Percentiles rank a stretch among this genome's conserved stretches.
Evolutionary conservation across 352 stramenopile species (phyloP).

Genomic region (Pythium folliculosum): DNA sequence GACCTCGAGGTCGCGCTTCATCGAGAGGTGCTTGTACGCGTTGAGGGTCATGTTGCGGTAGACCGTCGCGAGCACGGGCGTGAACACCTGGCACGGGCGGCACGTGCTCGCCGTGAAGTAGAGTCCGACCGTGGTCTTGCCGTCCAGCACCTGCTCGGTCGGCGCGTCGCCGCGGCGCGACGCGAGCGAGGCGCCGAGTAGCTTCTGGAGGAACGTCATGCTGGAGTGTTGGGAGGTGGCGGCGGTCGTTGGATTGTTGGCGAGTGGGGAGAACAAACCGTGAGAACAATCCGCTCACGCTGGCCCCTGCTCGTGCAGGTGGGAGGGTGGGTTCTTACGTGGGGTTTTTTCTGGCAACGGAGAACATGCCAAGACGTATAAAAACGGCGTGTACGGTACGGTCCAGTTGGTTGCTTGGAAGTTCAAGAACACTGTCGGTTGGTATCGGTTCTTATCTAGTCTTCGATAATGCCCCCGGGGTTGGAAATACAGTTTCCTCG

Average conservation of each 20-base stretch:
- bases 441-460: conserved; percentile 7
- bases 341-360: conserved; percentile 11
- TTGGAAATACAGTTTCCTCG: neutral
- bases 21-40: conserved; percentile 51
- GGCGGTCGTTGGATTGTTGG: conserved; percentile 6
- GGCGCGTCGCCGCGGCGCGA: conserved; percentile 53
- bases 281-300: neutral
- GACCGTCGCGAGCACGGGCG: conserved; percentile 58
- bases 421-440: conserved; percentile 7
- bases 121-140: conserved; percentile 57
- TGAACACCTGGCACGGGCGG: conserved; percentile 62
- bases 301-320: no score
- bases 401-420: conserved; percentile 1
- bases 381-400: conserved; percentile 3
- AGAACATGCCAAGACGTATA: conserved; percentile 9
- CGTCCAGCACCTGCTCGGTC: conserved; percentile 49
- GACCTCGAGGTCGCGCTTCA: conserved; percentile 62
- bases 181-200: conserved; percentile 52
- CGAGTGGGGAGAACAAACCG: conserved; percentile 13
- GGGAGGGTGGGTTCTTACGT: neutral
- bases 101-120: conserved; percentile 73
- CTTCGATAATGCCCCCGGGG: neutral
- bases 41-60: conserved; percentile 69
- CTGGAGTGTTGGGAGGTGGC: neutral
- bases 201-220: conserved; percentile 60